phyloP scores from a whole-genome alignment of 768 basidiomycete species.

The Omphalotus guepiniiformis region DNA sequence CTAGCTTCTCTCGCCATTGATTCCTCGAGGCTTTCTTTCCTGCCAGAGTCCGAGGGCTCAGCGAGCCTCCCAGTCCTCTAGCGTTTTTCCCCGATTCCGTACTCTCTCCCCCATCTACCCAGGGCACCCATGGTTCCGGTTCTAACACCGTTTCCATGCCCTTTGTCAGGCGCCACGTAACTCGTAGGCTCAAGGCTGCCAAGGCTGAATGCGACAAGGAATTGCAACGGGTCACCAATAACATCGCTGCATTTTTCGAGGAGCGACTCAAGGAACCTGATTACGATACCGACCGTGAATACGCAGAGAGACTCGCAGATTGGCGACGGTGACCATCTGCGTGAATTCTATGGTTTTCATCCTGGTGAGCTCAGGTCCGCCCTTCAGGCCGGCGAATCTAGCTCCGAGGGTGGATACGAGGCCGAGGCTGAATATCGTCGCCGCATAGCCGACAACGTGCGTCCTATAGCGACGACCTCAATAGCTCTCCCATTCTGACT shows the following conservation, averaged over 20 bases:
- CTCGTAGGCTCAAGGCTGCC: slow-evolving; percentile 86
- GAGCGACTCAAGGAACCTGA: slow-evolving; percentile 79
- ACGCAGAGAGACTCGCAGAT: slow-evolving; percentile 55
- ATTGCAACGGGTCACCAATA: slow-evolving; percentile 88
- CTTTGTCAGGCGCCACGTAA: slow-evolving; percentile 90
- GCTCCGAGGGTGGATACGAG: slow-evolving; percentile 82
- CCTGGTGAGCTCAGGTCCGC: slow-evolving; percentile 50
- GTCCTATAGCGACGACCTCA: slow-evolving; percentile 40
- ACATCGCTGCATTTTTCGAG: slow-evolving; percentile 93
- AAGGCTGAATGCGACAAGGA: slow-evolving; percentile 98
- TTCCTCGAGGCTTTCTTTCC: slow-evolving; percentile 19
- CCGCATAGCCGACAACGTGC: slow-evolving; percentile 74
- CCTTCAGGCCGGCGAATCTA: slow-evolving; percentile 65
- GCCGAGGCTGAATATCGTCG: slow-evolving; percentile 60
- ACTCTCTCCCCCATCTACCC: slow-evolving; percentile 47
- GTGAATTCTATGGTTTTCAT: slow-evolving; percentile 59
- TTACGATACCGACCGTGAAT: slow-evolving; percentile 62
- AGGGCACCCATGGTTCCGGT: slow-evolving; percentile 41
- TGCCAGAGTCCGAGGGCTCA: slow-evolving; percentile 52
- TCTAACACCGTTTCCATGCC: slow-evolving; percentile 87
- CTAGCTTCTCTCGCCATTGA: slow-evolving; percentile 5
- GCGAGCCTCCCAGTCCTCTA: slow-evolving; percentile 75
- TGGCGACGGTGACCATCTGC: slow-evolving; percentile 51
- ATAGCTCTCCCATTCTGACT: slow-evolving; percentile 41
- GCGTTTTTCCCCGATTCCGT: slow-evolving; percentile 69